Base-by-base conservation (phyloP, 371 early-diverging fungal species). In the Conidiobolus incongruus region DNA sequence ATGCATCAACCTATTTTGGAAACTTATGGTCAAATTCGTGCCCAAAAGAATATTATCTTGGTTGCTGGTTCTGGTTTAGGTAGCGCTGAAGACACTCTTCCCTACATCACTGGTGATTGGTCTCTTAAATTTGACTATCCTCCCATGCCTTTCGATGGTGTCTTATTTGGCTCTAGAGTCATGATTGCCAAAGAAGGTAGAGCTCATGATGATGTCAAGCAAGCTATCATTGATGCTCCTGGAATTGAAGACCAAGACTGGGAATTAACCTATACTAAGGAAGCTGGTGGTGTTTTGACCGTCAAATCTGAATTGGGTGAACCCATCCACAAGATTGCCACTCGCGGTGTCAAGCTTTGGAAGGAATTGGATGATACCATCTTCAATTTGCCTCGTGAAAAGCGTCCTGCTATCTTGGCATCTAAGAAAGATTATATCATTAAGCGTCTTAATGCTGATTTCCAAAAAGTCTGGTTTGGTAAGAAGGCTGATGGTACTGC, bases 301-400 rank as follows among this genome's bases (percentile, higher is more conserved):
- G 91, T 91, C 35, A 73, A 78, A 35, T 91, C 92, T 20, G 94
- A 93, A 61, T 58, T 91, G 43, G 94, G 94, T 47, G 92, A 93
- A 57, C 92, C 92, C 40, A 93, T 91, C 52, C 94, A 93, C 75
- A 90, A 90, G 70, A 72, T 93, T 40, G 94, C 94, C 39, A 93
- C 86, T 40, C 84, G 89, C 39, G 92, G 90, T 56, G 84, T 90
- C 29, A 61, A 68, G 56, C 65, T 93, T 51, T 91, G 92, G 92
- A 82, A 85, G 61, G 94, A 93, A 58, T 64, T 93, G 53, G 91
- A 93, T 52, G 89, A 90, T 49, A 78, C 75, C 34, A 75, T 93
- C 50, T 81, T 93, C 57, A 62, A 65, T 28, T 72, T 87, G 32
- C 87, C 92, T 31, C 74, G 77, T 53, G 88, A 89, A 33, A 91